A percentile compares a stretch with the other conserved stretches of the same genome.
Conservation (phyloP, 139 green algal genomes). For the Chlamydomonas urium region DNA sequence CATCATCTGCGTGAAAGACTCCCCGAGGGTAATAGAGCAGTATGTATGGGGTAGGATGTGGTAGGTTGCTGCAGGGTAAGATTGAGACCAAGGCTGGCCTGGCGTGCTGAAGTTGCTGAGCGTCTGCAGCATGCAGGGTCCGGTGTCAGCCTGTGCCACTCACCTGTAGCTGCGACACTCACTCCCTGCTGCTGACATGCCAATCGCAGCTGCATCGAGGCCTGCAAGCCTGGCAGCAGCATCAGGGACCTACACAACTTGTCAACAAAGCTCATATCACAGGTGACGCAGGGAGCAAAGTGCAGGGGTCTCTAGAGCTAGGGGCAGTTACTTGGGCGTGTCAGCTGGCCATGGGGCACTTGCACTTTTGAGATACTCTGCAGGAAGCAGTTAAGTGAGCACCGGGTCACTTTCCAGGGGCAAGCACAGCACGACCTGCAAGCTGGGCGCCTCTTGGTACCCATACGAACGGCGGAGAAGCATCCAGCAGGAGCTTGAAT, state of each 20-base stretch:
- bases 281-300: too few relatives aligned
- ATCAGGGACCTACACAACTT: constrained; percentile 47
- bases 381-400: background rate
- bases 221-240: constrained; percentile 44
- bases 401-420: background rate
- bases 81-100: constrained; percentile 2
- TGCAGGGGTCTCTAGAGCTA: too few relatives aligned
- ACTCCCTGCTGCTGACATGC: background rate
- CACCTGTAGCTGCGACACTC: background rate
- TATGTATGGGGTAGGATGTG: background rate
- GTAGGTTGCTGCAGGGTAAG: background rate
- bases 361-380: background rate
- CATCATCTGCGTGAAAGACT: background rate
- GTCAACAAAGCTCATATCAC: constrained; percentile 2
- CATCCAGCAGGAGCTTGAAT: background rate
- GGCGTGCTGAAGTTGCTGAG: background rate
- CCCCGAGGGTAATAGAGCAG: background rate
- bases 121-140: background rate
- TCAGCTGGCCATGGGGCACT: too few relatives aligned
- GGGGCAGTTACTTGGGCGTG: too few relatives aligned
- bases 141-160: background rate
- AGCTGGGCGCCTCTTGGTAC: background rate
- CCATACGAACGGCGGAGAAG: background rate
- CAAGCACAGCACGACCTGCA: background rate
- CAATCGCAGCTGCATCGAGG: constrained; percentile 41